Base-by-base conservation (phyloP, 208 protist species). In the Sergeia podlipaevii region DNA sequence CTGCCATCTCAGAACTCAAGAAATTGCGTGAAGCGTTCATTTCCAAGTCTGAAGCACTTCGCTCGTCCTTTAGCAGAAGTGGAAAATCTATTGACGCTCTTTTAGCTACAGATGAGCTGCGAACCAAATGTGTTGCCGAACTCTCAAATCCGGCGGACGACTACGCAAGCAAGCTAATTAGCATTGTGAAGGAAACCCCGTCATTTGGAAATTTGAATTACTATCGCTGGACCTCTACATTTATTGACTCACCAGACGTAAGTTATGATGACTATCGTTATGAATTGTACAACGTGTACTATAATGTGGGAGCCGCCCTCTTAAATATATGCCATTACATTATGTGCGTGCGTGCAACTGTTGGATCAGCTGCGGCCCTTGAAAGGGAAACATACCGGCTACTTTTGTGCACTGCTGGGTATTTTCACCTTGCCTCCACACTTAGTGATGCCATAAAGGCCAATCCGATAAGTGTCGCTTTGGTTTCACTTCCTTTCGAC, bases 191-290 rank as follows among this genome's bases (percentile, higher is more conserved):
- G 13, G 43, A 65, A 23, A 41, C 41, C 21, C 67, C 74, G 4
- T 41, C 64, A 15, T 77, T 77, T 60, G 74, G 70, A 13, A 65
- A 59, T 18, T 29, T 51, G 15, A 62, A 59, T 23, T 85, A 75
- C 48, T 92, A 84, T 38, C 50, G 42, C 46, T 92, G 80, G 78
- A 66, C 48, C 51, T 82, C 73, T 1, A 70, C 74, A 8, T 39
- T 89, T 4, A 39, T 41, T 15, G 56, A 65, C 11, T 61, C 74
- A 27, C 64, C 74, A 38, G 45, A 79, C 28, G 59, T 74, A 32
- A 46, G 49, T 0, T 85, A 73, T 56, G 74, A 86, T 52, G 80
- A 86, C 55, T 92, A 87, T 63, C 64, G 80, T 10, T 87, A 87
- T 50, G 84, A 88, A 23, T 59, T 92, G 32, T 38, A 74, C 11